Conservation (phyloP, 2,329 filamentous ascomycete genomes). For the Aspergillus neotritici region DNA sequence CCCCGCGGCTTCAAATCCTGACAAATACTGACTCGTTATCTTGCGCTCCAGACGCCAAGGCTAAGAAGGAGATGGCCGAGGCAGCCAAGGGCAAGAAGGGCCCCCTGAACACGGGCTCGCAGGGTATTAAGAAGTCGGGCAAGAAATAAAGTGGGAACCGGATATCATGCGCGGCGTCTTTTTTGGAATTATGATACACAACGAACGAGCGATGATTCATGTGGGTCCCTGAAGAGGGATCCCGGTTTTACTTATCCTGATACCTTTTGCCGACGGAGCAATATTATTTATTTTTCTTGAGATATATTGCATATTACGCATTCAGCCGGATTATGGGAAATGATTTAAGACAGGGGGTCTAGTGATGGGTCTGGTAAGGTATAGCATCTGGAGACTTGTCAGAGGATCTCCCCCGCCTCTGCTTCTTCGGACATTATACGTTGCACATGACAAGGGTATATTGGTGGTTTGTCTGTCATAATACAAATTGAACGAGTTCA, state of each 20-base stretch:
- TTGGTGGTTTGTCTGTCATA: neutral
- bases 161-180: neutral
- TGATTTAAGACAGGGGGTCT: too few species aligned
- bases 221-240: conserved; percentile 4
- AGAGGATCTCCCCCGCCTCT: too few species aligned
- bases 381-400: too few species aligned
- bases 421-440: too few species aligned
- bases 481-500: neutral
- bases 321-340: too few species aligned
- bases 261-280: conserved; percentile 11
- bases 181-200: conserved; percentile 15
- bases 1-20: too few species aligned
- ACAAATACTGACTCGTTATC: conserved; percentile 4
- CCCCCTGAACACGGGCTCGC: conserved; percentile 72
- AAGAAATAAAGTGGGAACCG: conserved; percentile 67
- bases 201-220: conserved; percentile 19
- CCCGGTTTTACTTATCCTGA: conserved; percentile 12
- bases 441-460: too few species aligned
- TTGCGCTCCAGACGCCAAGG: conserved; percentile 63
- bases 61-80: conserved; percentile 74
- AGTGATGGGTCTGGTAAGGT: too few species aligned
- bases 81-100: conserved; percentile 76
- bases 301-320: conserved; percentile 4
- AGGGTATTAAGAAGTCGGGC: conserved; percentile 97
- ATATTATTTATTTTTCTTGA: conserved; percentile 7